Base-by-base conservation (phyloP, 75 land plant species). In the Selaginella tamariscina region DNA sequence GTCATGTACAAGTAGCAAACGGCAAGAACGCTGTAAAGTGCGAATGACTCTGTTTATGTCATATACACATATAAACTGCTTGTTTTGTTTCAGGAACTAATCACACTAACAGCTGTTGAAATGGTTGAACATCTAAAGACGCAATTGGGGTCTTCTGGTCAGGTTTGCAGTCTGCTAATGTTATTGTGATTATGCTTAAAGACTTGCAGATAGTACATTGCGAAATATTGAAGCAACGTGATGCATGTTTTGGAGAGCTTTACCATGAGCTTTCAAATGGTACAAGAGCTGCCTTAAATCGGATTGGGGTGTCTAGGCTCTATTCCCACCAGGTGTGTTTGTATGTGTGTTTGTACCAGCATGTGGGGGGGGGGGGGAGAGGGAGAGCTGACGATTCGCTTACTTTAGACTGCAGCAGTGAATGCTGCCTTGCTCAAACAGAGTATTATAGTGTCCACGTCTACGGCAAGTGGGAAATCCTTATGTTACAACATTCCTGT, bases 381-480 rank as follows among this genome's bases (percentile, higher is more conserved):
- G 54, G 20, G 26, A 64, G 11, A 63, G 30, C 65, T 49, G 15
- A 21, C 56, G 24, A 20, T 13, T 29, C 2, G 27, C 62, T 1
- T 24, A 32, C 29, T 71, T 20, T 79, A 95, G 99, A 86, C 80
- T 56, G 84, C 82, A 63, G 81, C 92, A 64, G 74, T 95, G 70
- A 60, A 72, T 70, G 84, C 89, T 31, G 82, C 81, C 32, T 65
- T 85, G 39, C 66, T 74, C 26, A 77, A 82, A 28, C 78, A 84
- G 78, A 77, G 80, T 78, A 86, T 95, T 56, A 82, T 82, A 66
- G 80, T 95, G 27, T 88, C 99, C 64, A 95, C 99, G 22, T 82
- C 88, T 57, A 90, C 99, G 56, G 89, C 99, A 13, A 95, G 99
- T 75, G 99, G 99, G 31, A 95, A 95, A 66, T 95, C 99, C 32